These are phyloP conservation scores for Cylindrodendrum hubeiense DNA, from an alignment of 2,329 filamentous ascomycete genomes.

Conservation along the genomic window DNA sequence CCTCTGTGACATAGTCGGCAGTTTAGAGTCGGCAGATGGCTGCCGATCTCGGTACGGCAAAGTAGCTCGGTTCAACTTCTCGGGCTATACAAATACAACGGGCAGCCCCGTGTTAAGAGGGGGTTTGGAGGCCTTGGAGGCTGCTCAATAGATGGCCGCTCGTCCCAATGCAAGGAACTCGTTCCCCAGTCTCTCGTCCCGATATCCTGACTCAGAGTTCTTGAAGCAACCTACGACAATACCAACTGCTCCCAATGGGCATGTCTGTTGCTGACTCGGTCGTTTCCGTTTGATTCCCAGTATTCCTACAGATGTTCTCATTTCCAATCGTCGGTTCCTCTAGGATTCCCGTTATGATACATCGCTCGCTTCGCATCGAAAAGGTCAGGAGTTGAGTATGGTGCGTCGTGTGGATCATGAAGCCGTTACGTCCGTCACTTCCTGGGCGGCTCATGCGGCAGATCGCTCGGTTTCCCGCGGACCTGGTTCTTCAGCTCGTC, in stretches of 20 bases:
- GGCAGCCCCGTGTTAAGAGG: neutral
- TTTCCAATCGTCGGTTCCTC: neutral
- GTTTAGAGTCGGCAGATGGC: neutral
- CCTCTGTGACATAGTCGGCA: neutral
- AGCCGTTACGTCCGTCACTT: slow-evolving; percentile 31
- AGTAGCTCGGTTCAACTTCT: neutral
- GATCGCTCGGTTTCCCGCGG: slow-evolving; percentile 58
- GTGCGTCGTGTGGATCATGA: slow-evolving; percentile 2
- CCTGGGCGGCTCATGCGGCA: slow-evolving; percentile 45
- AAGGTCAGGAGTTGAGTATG: slow-evolving; percentile 22
- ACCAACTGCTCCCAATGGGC: neutral
- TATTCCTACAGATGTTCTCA: neutral
- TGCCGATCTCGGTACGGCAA: neutral
- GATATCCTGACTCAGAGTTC: neutral
- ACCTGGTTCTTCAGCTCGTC: slow-evolving; percentile 65
- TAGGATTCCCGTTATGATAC: neutral
- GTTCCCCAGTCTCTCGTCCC: neutral
- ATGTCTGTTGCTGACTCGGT: neutral
- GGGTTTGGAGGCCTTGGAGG: neutral
- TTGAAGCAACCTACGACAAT: neutral
- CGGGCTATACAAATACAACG: neutral
- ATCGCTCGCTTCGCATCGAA: neutral
- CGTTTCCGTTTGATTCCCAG: neutral
- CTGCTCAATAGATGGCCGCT: neutral
- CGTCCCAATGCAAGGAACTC: neutral